Evolutionary conservation across 768 basidiomycete genomes (phyloP).

Genomic region (Auricularia sp.): DNA sequence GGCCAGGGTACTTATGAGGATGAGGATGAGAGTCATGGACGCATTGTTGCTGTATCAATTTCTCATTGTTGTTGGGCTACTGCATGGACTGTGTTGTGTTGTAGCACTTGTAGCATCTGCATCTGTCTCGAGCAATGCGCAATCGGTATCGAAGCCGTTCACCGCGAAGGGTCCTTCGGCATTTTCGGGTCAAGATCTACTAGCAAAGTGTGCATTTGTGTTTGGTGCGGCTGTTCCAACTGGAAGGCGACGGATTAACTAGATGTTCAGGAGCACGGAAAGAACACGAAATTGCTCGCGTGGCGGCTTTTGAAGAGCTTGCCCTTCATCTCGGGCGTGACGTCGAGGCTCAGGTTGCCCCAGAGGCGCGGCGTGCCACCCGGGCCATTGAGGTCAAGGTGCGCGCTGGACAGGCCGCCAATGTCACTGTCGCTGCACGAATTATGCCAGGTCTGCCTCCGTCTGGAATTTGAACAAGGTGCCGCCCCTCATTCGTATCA

Average conservation of each 20-base stretch:
- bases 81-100: not conserved
- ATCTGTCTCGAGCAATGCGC: not conserved
- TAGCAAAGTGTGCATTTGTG: not conserved
- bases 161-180: not conserved
- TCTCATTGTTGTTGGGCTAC: not conserved
- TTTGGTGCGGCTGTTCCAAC: not conserved
- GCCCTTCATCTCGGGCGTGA: conserved; percentile 55
- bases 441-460: conserved; percentile 44
- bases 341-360: conserved; percentile 66
- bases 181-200: not conserved
- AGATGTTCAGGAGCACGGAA: conserved; percentile 40
- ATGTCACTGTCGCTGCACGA: conserved; percentile 85
- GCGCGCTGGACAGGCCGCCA: conserved; percentile 71
- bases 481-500: conserved; percentile 9
- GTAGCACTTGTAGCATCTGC: not conserved
- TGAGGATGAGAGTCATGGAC: not conserved
- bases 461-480: conserved; percentile 60
- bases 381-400: conserved; percentile 36
- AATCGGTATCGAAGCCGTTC: not conserved
- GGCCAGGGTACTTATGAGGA: not conserved
- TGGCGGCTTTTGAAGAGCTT: conserved; percentile 69
- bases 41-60: not conserved
- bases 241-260: conserved; percentile 56
- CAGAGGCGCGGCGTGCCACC: conserved; percentile 59
- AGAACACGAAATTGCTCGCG: conserved; percentile 70